A percentile compares a stretch with the other conserved stretches of the same genome.
These are phyloP conservation scores for Colletotrichum nymphaeae DNA, from an alignment of 2,329 filamentous ascomycete species.

Conservation along the genomic window DNA sequence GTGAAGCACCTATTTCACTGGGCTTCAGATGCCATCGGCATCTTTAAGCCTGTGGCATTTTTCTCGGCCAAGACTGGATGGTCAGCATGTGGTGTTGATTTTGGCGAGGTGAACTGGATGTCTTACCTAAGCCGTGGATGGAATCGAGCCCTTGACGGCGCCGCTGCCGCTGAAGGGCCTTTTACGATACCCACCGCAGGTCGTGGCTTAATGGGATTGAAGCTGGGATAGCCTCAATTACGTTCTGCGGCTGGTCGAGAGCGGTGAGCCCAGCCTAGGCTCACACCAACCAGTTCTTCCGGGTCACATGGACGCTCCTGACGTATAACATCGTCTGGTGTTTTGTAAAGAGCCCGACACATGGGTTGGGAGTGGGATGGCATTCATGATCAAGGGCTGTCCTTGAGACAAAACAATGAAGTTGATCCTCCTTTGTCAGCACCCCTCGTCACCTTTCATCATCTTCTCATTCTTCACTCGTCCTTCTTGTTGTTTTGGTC, in stretches of 20 bases:
- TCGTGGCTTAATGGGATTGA: neutral
- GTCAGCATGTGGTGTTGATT: neutral
- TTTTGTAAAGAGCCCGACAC: constrained; percentile 1
- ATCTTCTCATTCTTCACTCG: neutral
- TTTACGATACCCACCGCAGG: constrained; percentile 14
- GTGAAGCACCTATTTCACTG: too few relatives aligned
- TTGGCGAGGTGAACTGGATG: neutral
- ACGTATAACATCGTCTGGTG: constrained; percentile 21
- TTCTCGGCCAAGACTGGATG: neutral
- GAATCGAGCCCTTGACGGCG: neutral
- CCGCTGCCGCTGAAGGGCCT: constrained; percentile 26
- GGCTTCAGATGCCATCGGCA: neutral
- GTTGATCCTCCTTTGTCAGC: neutral
- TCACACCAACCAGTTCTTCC: neutral
- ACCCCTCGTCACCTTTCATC: neutral
- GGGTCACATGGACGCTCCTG: constrained; percentile 23
- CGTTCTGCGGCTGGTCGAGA: neutral
- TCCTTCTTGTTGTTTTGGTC: neutral
- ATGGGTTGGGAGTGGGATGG: constrained; percentile 16
- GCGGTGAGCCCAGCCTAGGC: constrained; percentile 10
- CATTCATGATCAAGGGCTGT: neutral
- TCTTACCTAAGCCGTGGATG: constrained; percentile 15
- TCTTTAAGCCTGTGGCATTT: neutral
- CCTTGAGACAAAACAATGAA: neutral
- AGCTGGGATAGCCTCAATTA: constrained; percentile 31